Conservation (phyloP, 2,329 filamentous ascomycete genomes). For the Calonectria multiphialidica region DNA sequence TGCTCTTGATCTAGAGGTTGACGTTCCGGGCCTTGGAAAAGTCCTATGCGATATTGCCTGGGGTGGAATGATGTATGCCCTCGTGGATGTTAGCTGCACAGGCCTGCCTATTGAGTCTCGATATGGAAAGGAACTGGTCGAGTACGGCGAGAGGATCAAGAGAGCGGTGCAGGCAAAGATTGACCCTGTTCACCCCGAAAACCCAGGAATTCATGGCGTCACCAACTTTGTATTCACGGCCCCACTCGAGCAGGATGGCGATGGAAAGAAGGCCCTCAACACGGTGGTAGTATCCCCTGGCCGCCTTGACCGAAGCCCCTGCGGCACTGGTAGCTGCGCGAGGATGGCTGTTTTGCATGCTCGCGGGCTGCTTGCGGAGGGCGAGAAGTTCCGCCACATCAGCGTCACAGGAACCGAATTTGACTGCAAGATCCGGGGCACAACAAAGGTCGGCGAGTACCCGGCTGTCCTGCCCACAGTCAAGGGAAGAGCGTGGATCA, state of each 20-base stretch:
- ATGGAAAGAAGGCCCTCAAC: slow-evolving; percentile 49
- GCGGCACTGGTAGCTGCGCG: slow-evolving; percentile 59
- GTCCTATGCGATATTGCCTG: slow-evolving; percentile 59
- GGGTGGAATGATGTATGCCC: slow-evolving; percentile 59
- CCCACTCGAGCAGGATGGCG: slow-evolving; percentile 40
- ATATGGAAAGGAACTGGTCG: slow-evolving; percentile 51
- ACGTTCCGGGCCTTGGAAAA: slow-evolving; percentile 55
- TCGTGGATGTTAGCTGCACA: slow-evolving; percentile 54
- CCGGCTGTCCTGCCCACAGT: slow-evolving; percentile 55
- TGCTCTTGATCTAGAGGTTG: slow-evolving; percentile 51
- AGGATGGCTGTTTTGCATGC: slow-evolving; percentile 58
- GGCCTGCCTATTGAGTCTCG: slow-evolving; percentile 50
- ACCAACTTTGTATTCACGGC: slow-evolving; percentile 53
- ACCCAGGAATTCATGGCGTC: slow-evolving; percentile 54
- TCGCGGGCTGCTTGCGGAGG: slow-evolving; percentile 50
- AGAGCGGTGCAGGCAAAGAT: slow-evolving; percentile 49
- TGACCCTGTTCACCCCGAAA: slow-evolving; percentile 57
- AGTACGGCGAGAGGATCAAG: slow-evolving; percentile 57
- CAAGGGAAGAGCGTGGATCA: slow-evolving; percentile 60
- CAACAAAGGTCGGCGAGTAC: slow-evolving; percentile 52
- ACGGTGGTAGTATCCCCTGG: slow-evolving; percentile 59
- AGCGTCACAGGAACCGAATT: slow-evolving; percentile 60
- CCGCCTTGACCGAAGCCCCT: slow-evolving; percentile 59
- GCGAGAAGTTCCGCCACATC: slow-evolving; percentile 51
- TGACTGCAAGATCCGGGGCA: slow-evolving; percentile 50